Percentiles rank a stretch among this genome's conserved stretches.
Conservation (phyloP, 2,329 filamentous ascomycete genomes). For the Cytospora schulzeri region DNA sequence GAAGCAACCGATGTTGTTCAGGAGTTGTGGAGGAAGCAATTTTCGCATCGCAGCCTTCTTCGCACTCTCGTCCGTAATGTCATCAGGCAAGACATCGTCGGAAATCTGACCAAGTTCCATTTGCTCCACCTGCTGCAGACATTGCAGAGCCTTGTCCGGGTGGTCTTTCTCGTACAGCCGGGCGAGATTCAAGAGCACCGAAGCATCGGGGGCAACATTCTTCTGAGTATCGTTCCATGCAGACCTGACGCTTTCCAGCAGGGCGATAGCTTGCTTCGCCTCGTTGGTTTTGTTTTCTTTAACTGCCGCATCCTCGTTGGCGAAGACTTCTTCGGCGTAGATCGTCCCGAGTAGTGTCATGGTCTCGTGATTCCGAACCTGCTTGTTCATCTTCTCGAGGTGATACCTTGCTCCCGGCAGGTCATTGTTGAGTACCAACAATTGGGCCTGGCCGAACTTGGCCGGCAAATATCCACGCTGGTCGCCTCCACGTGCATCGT, state of each 20-base stretch:
- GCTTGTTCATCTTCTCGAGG: slow-evolving; percentile 84
- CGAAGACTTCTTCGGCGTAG: slow-evolving; percentile 92
- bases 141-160: slow-evolving; percentile 89
- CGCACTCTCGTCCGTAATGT: slow-evolving; percentile 61
- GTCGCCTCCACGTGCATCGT: slow-evolving; percentile 88
- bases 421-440: slow-evolving; percentile 82
- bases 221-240: slow-evolving; percentile 95
- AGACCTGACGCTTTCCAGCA: slow-evolving; percentile 79
- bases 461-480: slow-evolving; percentile 90
- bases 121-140: slow-evolving; percentile 88
- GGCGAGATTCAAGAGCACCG: slow-evolving; percentile 88
- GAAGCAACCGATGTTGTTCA: slow-evolving; percentile 98
- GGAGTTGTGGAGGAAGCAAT: slow-evolving; percentile 80
- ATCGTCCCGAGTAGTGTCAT: slow-evolving; percentile 90
- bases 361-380: slow-evolving; percentile 80
- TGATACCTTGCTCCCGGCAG: slow-evolving; percentile 90
- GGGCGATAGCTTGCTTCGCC: slow-evolving; percentile 80
- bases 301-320: slow-evolving; percentile 67
- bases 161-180: slow-evolving; percentile 84
- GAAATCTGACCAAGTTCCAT: slow-evolving; percentile 81
- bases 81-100: slow-evolving; percentile 66
- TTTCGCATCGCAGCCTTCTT: slow-evolving; percentile 68
- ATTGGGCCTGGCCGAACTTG: slow-evolving; percentile 90
- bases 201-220: slow-evolving; percentile 76
- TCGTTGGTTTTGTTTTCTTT: slow-evolving; percentile 89